These are phyloP conservation scores for Didymella sp. DNA, from an alignment of 2,329 filamentous ascomycete species.

Conservation along the genomic window DNA sequence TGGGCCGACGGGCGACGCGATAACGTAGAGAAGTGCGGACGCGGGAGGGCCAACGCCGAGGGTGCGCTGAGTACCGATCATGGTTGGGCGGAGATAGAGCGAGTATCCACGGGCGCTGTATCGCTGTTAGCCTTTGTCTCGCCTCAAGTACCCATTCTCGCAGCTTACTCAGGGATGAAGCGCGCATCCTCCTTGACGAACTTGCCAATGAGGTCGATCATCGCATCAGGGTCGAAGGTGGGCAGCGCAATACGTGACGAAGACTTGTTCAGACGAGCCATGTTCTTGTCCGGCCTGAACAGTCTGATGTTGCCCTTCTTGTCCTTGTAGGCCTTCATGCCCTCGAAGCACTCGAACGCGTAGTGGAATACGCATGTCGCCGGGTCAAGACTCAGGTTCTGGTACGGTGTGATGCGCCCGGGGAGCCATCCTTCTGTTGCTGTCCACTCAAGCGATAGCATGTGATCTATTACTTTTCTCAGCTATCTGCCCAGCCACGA, in stretches of 20 bases:
- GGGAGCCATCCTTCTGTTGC: constrained; percentile 81
- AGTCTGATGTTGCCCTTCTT: constrained; percentile 77
- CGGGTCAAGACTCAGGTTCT: constrained; percentile 95
- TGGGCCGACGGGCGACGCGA: constrained; percentile 93
- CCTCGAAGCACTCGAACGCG: constrained; percentile 97
- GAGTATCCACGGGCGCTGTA: constrained; percentile 77
- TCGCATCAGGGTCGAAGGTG: constrained; percentile 74
- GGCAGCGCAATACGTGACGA: constrained; percentile 90
- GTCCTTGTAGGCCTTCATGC: constrained; percentile 99
- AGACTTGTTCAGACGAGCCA: constrained; percentile 92
- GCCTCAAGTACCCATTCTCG: constrained; percentile 5
- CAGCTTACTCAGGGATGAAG: constrained; percentile 79
- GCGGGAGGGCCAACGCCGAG: constrained; percentile 92
- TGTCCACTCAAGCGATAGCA: constrained; percentile 95
- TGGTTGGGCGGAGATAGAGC: constrained; percentile 91
- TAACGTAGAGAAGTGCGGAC: constrained; percentile 90
- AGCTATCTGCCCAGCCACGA: constrained; percentile 17
- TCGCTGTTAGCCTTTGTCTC: constrained; percentile 16
- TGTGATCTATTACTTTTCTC: constrained; percentile 74
- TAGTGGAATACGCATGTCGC: constrained; percentile 99
- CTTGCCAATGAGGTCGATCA: constrained; percentile 82
- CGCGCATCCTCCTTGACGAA: constrained; percentile 82
- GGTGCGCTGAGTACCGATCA: constrained; percentile 96
- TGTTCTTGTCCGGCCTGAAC: constrained; percentile 96
- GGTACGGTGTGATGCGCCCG: constrained; percentile 88